These are phyloP conservation scores for Eutypella sp. DNA, from an alignment of 2,329 filamentous ascomycete species.

Conservation along the genomic window DNA sequence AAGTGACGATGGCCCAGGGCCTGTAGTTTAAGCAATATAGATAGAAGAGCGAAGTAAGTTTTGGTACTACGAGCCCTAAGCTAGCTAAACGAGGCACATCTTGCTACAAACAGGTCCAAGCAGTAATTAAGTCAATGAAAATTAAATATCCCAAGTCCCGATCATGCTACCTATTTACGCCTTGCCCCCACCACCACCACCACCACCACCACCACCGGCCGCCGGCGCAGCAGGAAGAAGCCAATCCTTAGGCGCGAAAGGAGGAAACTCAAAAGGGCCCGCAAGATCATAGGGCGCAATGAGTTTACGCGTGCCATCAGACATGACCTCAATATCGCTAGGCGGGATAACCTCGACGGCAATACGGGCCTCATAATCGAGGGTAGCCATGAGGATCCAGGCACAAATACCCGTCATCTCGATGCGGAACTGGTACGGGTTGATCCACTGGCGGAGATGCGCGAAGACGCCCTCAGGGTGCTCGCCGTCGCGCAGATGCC, in stretches of 20 bases:
- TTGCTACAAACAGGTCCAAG: no score
- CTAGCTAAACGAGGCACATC: no score
- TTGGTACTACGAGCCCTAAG: no score
- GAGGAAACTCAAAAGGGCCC: conserved; percentile 4
- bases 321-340: conserved; percentile 8
- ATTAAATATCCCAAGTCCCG: no score
- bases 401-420: conserved; percentile 25
- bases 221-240: not conserved
- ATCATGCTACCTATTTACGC: no score
- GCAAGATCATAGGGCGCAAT: conserved; percentile 14
- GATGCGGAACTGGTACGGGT: conserved; percentile 19
- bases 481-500: not conserved
- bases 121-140: no score
- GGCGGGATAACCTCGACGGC: conserved; percentile 16
- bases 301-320: conserved; percentile 10
- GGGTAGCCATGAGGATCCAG: conserved; percentile 20
- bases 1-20: no score
- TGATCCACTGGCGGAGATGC: conserved; percentile 16
- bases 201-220: no score
- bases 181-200: no score
- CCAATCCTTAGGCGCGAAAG: conserved; percentile 4
- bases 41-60: no score
- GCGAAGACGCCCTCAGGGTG: not conserved
- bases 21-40: no score
- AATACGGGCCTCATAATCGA: conserved; percentile 22